Evolutionary conservation across 1,284 basidiomycete species (phyloP), one percentile per base, ranked within the genome.

Genomic region (Mycosarcoma maydis): DNA sequence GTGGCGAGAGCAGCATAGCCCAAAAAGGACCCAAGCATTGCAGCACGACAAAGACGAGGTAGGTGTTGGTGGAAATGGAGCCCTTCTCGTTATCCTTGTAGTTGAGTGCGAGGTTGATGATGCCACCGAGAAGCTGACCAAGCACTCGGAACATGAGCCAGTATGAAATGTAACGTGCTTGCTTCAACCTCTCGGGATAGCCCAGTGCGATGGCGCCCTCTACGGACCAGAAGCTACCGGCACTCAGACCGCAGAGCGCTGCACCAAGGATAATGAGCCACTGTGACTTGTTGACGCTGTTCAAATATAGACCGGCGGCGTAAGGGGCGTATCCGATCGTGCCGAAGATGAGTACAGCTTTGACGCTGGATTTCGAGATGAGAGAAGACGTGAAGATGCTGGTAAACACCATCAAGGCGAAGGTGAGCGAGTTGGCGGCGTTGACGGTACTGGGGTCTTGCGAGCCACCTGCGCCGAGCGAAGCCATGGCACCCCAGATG

Each of bases 41-140:
- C n/a, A 84, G 70, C 0, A 75, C 79, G 30, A 84, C 82, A 51
- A 84, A 83, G 23, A 83, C 80, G 48, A 83, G 62, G 57, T 81
- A 84, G 1, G 83, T 83, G 33, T 79, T 74, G 24, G 67, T 72
- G 16, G 57, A 65, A 36, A 84, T 72, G 6, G 73, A 75, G 1
- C 83, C 83, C 3, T 72, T 69, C 13, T 52, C 46, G 10, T 49
- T 39, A 32, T 72, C 59, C 4, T 80, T 41, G 22, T 76, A 72
- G 61, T 84, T 83, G 42, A 84, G 75, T 0, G 71, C 80, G 7
- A 84, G 72, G 56, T 80, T 81, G 75, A 84, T 82, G 39, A 72
- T 72, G 2, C 83, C 83, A 3, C 81, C 79, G 10, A 83, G 57
- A 20, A 82, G 45, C 36, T 78, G 76, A 16, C 80, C 76, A 22